Conservation (phyloP, 2,329 filamentous ascomycete genomes). For the Ophiostoma pallidulum region DNA sequence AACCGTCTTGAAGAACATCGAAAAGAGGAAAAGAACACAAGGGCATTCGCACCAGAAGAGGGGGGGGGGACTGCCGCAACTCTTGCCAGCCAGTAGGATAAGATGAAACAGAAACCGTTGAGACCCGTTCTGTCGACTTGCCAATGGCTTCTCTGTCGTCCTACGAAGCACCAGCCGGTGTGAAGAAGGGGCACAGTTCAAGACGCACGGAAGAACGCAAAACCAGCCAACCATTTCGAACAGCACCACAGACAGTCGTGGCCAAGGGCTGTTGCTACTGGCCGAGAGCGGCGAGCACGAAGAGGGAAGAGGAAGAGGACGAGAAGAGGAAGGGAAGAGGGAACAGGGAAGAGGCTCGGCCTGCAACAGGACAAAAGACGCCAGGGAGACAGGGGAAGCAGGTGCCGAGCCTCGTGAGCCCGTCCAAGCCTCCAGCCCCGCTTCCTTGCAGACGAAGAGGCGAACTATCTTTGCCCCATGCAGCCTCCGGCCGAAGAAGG, state of each 20-base stretch:
- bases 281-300: too few relatives aligned
- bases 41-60: not conserved
- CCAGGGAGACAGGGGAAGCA: too few relatives aligned
- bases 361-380: too few relatives aligned
- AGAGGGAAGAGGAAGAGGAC: too few relatives aligned
- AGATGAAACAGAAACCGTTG: constrained; percentile 12
- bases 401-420: too few relatives aligned
- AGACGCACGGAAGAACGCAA: not conserved
- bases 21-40: not conserved
- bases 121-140: constrained; percentile 4
- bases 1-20: not conserved
- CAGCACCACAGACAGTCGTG: not conserved
- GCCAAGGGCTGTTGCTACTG: not conserved
- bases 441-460: too few relatives aligned
- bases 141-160: constrained; percentile 2
- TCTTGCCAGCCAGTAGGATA: constrained; percentile 12
- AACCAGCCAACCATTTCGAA: not conserved
- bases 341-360: too few relatives aligned
- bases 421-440: too few relatives aligned
- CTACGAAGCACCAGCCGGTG: constrained; percentile 7
- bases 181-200: not conserved
- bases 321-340: too few relatives aligned
- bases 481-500: constrained; percentile 1
- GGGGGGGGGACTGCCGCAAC: not conserved
- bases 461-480: too few relatives aligned